Percentiles rank a stretch among this genome's conserved stretches.
phyloP scores from a whole-genome alignment of 176 grass and related monocot species.

The Oryza punctata region DNA sequence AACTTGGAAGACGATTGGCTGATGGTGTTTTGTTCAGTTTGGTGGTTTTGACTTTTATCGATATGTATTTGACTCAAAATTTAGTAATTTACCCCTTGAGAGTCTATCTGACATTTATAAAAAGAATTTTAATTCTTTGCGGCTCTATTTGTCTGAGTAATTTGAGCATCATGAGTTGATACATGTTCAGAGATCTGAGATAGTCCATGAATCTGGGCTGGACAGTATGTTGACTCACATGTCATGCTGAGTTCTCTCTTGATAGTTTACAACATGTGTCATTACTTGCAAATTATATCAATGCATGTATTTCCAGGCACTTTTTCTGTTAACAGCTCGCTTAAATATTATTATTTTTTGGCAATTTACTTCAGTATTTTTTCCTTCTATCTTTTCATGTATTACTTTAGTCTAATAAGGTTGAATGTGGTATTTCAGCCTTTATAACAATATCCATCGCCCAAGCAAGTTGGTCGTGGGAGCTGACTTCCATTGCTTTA shows the following conservation, averaged over 20 bases:
- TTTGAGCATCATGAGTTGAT: background rate
- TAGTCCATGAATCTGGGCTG: background rate
- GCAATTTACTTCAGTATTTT: conserved; percentile 26
- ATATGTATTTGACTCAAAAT: background rate
- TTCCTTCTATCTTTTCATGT: background rate
- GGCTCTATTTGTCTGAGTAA: background rate
- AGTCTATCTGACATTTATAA: background rate
- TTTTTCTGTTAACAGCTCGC: background rate
- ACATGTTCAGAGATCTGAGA: background rate
- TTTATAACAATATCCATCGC: conserved; percentile 90
- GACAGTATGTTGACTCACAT: background rate
- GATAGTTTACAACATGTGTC: background rate
- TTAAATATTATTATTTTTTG: background rate
- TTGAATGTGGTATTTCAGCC: conserved; percentile 54
- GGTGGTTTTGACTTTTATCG: background rate
- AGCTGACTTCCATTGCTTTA: conserved; percentile 96
- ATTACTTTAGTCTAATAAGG: conserved; percentile 18
- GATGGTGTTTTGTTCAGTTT: background rate
- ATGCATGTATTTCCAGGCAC: background rate
- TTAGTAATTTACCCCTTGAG: background rate
- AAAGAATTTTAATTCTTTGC: background rate
- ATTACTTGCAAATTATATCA: background rate
- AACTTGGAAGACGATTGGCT: background rate
- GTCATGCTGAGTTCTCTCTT: background rate
- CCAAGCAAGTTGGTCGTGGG: conserved; percentile 74